Evolutionary conservation across 1,284 basidiomycete genomes (phyloP).

Genomic region (Cryptococcus jaspeensis): DNA sequence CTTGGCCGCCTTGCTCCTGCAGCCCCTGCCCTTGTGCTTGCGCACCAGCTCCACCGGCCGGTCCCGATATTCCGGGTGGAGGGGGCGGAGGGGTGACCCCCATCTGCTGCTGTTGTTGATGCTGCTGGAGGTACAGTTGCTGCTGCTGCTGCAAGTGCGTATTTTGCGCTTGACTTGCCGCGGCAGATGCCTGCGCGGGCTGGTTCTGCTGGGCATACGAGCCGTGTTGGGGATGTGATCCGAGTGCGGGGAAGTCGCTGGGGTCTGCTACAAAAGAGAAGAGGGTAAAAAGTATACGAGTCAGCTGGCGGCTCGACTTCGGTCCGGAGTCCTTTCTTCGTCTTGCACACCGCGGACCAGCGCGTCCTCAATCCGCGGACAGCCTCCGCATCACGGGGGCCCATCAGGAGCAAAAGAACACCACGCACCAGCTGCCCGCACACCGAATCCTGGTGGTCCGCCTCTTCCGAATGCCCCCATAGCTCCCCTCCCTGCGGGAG

Average conservation of each 20-base stretch:
- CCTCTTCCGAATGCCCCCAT: conserved; percentile 24
- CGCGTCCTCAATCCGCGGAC: no score
- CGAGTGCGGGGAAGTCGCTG: conserved; percentile 48
- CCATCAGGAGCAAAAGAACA: no score
- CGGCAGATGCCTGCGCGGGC: conserved; percentile 22
- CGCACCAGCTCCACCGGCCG: conserved; percentile 10
- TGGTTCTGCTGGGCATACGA: conserved; percentile 44
- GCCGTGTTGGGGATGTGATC: conserved; percentile 31
- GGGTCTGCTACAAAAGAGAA: conserved; percentile 27
- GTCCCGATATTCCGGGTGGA: conserved; percentile 47
- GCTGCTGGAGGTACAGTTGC: conserved; percentile 44
- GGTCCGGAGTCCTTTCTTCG: neutral
- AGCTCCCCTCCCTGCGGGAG: conserved; percentile 19
- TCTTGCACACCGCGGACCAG: neutral
- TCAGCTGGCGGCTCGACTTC: conserved; percentile 1
- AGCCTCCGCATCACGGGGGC: no score
- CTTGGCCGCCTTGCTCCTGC: conserved; percentile 2
- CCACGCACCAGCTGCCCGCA: conserved; percentile 26
- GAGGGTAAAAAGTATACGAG: neutral
- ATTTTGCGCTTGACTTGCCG: conserved; percentile 40
- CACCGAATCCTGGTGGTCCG: conserved; percentile 45
- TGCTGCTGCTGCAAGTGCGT: conserved; percentile 33
- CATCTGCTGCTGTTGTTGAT: conserved; percentile 29
- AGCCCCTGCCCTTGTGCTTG: no score
- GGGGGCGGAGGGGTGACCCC: conserved; percentile 39